A percentile compares a stretch with the other conserved stretches of the same genome.
Evolutionary conservation across 495 filamentous ascomycete species (phyloP).

Genomic region (Podospora appendiculata): DNA sequence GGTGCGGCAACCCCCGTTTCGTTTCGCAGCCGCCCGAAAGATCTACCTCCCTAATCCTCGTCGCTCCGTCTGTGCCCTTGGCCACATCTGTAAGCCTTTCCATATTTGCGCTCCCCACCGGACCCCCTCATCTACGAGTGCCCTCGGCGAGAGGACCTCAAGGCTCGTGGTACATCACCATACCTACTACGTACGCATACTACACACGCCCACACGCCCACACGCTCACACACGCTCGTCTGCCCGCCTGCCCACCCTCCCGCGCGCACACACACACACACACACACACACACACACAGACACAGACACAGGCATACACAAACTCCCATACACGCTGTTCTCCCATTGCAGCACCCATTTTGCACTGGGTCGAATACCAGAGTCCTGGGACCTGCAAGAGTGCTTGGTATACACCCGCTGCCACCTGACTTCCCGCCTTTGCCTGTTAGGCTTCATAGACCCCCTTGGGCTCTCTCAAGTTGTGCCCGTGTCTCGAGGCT

Average conservation of each 20-base stretch:
- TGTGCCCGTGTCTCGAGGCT: background rate
- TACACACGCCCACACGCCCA: no score
- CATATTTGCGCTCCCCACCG: background rate
- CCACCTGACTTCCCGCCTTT: conserved; percentile 2
- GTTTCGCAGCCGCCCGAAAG: background rate
- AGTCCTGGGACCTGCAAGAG: conserved; percentile 3
- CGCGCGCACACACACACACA: no score
- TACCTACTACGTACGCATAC: no score
- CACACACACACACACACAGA: no score
- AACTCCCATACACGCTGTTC: no score
- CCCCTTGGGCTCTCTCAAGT: background rate
- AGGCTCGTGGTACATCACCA: background rate
- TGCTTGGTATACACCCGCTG: conserved; percentile 4
- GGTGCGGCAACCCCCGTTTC: conserved; percentile 5
- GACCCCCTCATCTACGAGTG: background rate
- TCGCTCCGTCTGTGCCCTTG: background rate
- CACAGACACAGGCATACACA: no score
- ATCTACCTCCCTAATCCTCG: no score
- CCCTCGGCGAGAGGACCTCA: background rate
- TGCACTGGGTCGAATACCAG: conserved; percentile 1
- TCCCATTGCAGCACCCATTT: no score
- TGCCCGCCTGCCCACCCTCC: background rate
- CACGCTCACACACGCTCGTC: background rate
- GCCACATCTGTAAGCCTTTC: background rate
- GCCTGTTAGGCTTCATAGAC: background rate